Evolutionary conservation across 108 stramenopile genomes (phyloP).

Genomic region (Conticribra guillardii): DNA sequence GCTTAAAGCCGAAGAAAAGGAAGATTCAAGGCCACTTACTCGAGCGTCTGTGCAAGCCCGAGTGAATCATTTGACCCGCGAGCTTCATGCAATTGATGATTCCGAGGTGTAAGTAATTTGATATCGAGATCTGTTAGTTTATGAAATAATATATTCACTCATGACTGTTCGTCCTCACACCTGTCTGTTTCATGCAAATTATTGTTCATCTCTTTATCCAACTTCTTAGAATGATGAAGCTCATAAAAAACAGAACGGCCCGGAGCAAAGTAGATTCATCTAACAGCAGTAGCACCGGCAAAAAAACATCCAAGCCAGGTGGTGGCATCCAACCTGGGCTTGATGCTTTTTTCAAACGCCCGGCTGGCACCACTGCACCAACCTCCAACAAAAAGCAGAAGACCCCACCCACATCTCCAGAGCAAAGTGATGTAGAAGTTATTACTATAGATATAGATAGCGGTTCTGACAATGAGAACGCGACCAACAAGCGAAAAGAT

Average conservation of each 20-base stretch:
- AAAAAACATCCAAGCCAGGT: constrained; percentile 30
- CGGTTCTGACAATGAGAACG: constrained; percentile 1
- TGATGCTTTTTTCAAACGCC: constrained; percentile 42
- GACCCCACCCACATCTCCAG: constrained; percentile 51
- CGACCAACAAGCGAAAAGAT: constrained; percentile 16
- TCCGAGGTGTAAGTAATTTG: constrained; percentile 48
- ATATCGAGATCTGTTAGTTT: no score
- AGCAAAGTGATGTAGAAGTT: constrained; percentile 40
- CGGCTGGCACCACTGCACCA: constrained; percentile 4
- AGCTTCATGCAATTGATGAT: constrained; percentile 67
- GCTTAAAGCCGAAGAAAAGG: constrained; percentile 18
- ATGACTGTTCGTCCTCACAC: no score
- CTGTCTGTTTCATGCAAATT: constrained; percentile 3
- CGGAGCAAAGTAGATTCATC: constrained; percentile 18
- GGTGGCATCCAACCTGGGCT: constrained; percentile 44
- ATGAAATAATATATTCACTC: no score
- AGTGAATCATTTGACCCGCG: constrained; percentile 73
- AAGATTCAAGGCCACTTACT: constrained; percentile 43
- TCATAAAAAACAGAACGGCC: constrained; percentile 29
- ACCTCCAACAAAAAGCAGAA: constrained; percentile 35
- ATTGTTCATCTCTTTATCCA: neutral
- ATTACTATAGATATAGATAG: constrained; percentile 26
- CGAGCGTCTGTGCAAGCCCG: constrained; percentile 57
- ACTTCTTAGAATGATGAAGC: constrained; percentile 38
- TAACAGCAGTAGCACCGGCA: constrained; percentile 11